Base-by-base conservation (phyloP, 805 yeast species). In the Metschnikowia baotianmanensis region DNA sequence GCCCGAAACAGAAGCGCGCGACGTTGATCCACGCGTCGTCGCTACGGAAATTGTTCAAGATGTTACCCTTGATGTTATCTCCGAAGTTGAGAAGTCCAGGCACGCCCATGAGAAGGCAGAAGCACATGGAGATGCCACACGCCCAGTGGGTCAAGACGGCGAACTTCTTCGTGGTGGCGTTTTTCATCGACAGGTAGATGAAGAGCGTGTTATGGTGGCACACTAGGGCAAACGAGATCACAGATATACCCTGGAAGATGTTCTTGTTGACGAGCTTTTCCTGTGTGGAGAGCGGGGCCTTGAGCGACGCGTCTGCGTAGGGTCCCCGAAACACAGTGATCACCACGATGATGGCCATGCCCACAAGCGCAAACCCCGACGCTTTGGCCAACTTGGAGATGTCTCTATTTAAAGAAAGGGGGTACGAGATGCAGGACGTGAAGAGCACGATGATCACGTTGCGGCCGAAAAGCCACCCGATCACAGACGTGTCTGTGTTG, bases 201-300 rank as follows among this genome's bases (percentile, higher is more conserved):
- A 90, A 84, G 21, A 91, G 78, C 0, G 97, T 88, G 59, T 90
- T 90, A 61, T 90, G 98, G 57, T 90, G 98, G 57, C 98, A 90
- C 3, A 90, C 97, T 50, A 91, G 74, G 2, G 98, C 98, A 67
- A 90, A 90, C 1, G 96, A 88, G 23, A 90, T 87, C 36, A 90
- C 96, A n/a, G 93, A 83, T 20, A 90, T 80, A 2, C 96, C 96
- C 61, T 90, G 96, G 58, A 90, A 87, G 3, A 90, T 65, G 30
- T 80, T 79, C 10, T 72, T 61, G 47, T 82, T 82, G 36, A 87
- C 56, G 4, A 86, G 66, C 65, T 77, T 71, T 20, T 49, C 50
- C 29, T 63, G 37, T 10, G 59, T 43, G 0, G 78, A 56, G 13
- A 83, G 63, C 0, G 64, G 46, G 0, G 86, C 83, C 51, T 72